Conservation (phyloP, 2,329 filamentous ascomycete genomes). For the Ceratocystis cacaofunesta region DNA sequence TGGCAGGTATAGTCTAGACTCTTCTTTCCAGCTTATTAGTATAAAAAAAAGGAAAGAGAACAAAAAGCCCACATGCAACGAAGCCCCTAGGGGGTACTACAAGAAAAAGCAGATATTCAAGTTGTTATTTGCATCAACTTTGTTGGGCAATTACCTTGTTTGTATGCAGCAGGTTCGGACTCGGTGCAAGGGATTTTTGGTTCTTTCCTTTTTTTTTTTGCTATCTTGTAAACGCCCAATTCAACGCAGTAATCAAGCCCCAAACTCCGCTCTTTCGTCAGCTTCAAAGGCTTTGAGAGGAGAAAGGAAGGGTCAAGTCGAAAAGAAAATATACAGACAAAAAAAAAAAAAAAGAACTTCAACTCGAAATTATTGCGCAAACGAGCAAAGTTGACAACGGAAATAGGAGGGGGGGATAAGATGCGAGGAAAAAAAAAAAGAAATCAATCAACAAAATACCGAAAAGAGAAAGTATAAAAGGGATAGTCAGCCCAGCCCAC, state of each 20-base stretch:
- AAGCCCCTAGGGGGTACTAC: background rate
- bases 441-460: background rate
- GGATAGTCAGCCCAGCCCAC: background rate
- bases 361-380: background rate
- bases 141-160: background rate
- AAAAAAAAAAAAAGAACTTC: background rate
- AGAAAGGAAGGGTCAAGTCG: background rate
- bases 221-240: background rate
- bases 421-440: background rate
- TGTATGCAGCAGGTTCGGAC: background rate
- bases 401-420: background rate
- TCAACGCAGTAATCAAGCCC: background rate
- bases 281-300: background rate
- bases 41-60: no score
- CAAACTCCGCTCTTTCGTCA: background rate
- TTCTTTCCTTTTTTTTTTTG: background rate
- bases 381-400: no score
- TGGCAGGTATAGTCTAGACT: background rate
- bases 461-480: background rate
- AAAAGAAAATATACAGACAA: background rate
- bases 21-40: background rate
- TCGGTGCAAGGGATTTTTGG: background rate
- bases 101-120: background rate
- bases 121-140: background rate
- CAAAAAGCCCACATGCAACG: background rate